Percentiles rank a stretch among this genome's conserved stretches.
These are phyloP conservation scores for Pseudomassariella vexata DNA, from an alignment of 2,329 filamentous ascomycete species.

Conservation along the genomic window DNA sequence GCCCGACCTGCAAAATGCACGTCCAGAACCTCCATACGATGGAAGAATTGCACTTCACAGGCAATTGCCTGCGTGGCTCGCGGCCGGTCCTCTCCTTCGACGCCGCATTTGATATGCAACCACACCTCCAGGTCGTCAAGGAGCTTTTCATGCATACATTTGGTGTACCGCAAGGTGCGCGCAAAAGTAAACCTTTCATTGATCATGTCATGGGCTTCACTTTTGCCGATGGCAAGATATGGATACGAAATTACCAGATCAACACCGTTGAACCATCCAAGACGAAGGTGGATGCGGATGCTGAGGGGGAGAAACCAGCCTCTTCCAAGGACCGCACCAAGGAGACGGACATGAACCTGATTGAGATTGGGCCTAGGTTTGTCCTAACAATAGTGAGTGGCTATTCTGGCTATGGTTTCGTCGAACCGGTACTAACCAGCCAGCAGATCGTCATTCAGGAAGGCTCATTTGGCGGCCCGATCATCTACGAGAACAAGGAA, in stretches of 20 bases:
- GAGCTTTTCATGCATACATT: constrained; percentile 88
- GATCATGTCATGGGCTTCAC: constrained; percentile 94
- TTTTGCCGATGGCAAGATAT: constrained; percentile 87
- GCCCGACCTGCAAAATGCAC: constrained; percentile 64
- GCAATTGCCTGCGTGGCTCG: constrained; percentile 93
- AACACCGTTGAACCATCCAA: constrained; percentile 68
- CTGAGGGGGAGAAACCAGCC: constrained; percentile 33
- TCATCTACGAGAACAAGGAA: constrained; percentile 97
- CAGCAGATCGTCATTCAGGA: constrained; percentile 70
- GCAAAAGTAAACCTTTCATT: constrained; percentile 91
- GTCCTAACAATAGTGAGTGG: constrained; percentile 89
- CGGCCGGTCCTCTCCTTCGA: constrained; percentile 91
- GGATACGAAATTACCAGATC: constrained; percentile 93
- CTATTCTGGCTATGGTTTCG: too few relatives aligned
- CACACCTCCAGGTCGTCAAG: constrained; percentile 77
- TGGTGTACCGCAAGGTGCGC: constrained; percentile 80
- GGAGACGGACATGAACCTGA: constrained; percentile 72
- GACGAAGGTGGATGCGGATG: constrained; percentile 31
- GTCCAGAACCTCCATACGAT: constrained; percentile 88
- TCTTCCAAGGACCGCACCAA: constrained; percentile 30
- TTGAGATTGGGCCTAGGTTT: constrained; percentile 92
- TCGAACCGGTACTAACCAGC: too few relatives aligned
- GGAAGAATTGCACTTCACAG: constrained; percentile 94
- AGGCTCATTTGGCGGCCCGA: constrained; percentile 88
- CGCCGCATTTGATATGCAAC: constrained; percentile 72